Evolutionary conservation across 495 filamentous ascomycete genomes (phyloP).

Genomic region (Pseudevernia furfuracea): DNA sequence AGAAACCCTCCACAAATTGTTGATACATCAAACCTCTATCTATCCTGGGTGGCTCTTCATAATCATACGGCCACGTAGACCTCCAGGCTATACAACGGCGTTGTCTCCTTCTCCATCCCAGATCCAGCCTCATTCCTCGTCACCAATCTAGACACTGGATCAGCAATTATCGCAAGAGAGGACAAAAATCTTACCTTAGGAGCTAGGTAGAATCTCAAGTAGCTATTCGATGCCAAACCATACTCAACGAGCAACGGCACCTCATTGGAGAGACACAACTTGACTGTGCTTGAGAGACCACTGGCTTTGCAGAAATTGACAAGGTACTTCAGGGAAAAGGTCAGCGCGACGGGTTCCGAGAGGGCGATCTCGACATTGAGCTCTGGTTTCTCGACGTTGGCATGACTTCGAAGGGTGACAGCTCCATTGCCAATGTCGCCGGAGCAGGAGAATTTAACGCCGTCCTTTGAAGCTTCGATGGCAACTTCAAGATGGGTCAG

Average conservation of each 20-base stretch:
- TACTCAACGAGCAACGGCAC: conserved; percentile 96
- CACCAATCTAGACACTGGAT: conserved; percentile 60
- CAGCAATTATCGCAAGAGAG: conserved; percentile 13
- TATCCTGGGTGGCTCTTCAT: background rate
- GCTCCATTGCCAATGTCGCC: conserved; percentile 95
- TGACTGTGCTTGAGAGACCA: conserved; percentile 71
- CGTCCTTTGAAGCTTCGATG: conserved; percentile 95
- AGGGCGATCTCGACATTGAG: conserved; percentile 82
- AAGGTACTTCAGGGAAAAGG: conserved; percentile 98
- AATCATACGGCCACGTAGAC: background rate
- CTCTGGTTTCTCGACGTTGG: conserved; percentile 83
- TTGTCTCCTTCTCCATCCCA: background rate
- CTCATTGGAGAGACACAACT: conserved; percentile 88
- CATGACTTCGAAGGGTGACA: conserved; percentile 83
- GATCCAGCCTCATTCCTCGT: conserved; percentile 61
- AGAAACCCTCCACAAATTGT: background rate
- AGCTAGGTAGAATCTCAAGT: conserved; percentile 92
- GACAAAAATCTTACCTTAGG: conserved; percentile 61
- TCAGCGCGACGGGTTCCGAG: conserved; percentile 85
- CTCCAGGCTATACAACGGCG: background rate
- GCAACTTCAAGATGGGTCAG: conserved; percentile 50
- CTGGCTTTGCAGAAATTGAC: conserved; percentile 99
- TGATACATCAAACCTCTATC: background rate
- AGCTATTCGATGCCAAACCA: conserved; percentile 69
- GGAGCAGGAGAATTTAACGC: conserved; percentile 87